Percentiles rank a stretch among this genome's conserved stretches.
phyloP scores from a whole-genome alignment of 2,329 filamentous ascomycete genomes.

The Colletotrichum orbiculare region DNA sequence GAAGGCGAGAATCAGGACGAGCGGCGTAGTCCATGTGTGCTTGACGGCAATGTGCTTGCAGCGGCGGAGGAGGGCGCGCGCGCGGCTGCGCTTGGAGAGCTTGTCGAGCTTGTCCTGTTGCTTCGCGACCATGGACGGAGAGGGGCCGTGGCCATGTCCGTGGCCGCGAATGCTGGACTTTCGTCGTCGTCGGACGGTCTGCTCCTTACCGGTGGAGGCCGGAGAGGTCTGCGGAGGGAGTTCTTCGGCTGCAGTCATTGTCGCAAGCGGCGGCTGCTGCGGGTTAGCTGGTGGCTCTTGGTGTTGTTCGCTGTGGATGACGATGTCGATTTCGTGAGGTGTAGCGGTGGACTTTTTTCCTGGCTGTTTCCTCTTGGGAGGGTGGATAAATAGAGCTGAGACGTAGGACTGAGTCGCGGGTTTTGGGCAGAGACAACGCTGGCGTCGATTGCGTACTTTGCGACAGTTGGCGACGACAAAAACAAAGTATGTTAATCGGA shows the following conservation, averaged over 20 bases:
- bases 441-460: background rate
- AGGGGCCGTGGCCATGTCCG: slow-evolving; percentile 6
- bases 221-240: slow-evolving; percentile 21
- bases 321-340: too few species aligned
- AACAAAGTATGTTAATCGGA: slow-evolving; percentile 9
- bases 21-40: slow-evolving; percentile 56
- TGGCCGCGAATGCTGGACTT: slow-evolving; percentile 35
- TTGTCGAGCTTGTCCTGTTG: slow-evolving; percentile 33
- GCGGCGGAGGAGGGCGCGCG: slow-evolving; percentile 31
- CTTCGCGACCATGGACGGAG: slow-evolving; percentile 10
- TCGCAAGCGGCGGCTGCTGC: background rate
- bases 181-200: slow-evolving; percentile 29
- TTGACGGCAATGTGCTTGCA: slow-evolving; percentile 36
- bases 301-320: too few species aligned
- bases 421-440: background rate
- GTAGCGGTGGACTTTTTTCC: too few species aligned
- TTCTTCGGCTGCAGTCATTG: slow-evolving; percentile 33
- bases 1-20: slow-evolving; percentile 65
- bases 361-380: background rate
- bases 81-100: slow-evolving; percentile 34
- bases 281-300: too few species aligned
- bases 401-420: background rate
- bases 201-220: slow-evolving; percentile 19
- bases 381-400: background rate
- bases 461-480: slow-evolving; percentile 15